A percentile compares a stretch with the other conserved stretches of the same genome.
phyloP scores from a whole-genome alignment of 1,139 yeast species.

The Yarrowia galli region DNA sequence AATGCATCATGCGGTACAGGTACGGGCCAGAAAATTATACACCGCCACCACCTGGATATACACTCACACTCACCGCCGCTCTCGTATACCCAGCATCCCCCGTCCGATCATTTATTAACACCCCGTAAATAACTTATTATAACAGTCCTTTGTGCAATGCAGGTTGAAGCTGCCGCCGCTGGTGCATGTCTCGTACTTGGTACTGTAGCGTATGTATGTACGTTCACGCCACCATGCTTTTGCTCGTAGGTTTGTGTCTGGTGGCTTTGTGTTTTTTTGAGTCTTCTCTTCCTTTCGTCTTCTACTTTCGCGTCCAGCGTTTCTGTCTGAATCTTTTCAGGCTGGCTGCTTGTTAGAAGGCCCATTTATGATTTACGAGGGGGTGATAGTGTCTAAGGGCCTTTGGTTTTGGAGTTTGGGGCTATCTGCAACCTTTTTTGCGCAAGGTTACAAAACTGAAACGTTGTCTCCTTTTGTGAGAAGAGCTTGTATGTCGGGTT shows the following conservation, averaged over 20 bases:
- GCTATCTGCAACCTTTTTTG: slow-evolving; percentile 1
- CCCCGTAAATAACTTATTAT: slow-evolving; percentile 14
- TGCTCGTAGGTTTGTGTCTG: not conserved
- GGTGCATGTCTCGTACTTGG: not conserved
- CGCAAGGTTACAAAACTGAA: slow-evolving; percentile 21
- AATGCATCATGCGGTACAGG: too few relatives aligned
- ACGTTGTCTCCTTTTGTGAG: not conserved
- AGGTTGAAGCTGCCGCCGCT: not conserved
- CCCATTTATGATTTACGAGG: slow-evolving; percentile 24
- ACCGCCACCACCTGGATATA: too few relatives aligned
- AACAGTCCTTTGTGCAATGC: slow-evolving; percentile 5
- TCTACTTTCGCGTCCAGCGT: not conserved
- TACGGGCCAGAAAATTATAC: too few relatives aligned
- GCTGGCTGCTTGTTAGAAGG: slow-evolving; percentile 7
- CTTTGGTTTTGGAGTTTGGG: not conserved
- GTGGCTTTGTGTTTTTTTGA: slow-evolving; percentile 3
- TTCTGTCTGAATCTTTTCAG: not conserved
- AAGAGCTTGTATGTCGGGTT: not conserved
- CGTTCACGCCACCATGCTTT: too few relatives aligned
- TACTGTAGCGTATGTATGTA: not conserved
- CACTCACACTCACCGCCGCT: not conserved
- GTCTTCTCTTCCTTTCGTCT: too few relatives aligned
- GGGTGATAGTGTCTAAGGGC: not conserved
- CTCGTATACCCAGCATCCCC: slow-evolving; percentile 12
- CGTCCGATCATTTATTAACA: slow-evolving; percentile 19